Evolutionary conservation across 2,329 filamentous ascomycete species (phyloP).

Genomic region (Phialemonium atrogriseum): DNA sequence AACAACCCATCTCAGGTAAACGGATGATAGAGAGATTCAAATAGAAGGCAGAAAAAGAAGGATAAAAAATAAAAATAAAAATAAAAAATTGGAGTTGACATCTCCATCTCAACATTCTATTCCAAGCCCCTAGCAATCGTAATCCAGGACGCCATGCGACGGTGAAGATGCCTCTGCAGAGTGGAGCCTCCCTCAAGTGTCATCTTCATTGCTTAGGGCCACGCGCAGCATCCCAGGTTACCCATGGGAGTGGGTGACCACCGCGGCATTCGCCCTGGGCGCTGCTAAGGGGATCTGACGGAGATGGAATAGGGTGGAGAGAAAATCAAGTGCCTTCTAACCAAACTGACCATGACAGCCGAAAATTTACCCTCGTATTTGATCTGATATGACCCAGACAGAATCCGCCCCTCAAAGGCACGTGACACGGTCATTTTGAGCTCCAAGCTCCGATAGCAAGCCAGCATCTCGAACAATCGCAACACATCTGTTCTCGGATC

Average conservation of each 20-base stretch:
- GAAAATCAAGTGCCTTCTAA: constrained; percentile 47
- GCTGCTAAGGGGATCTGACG: constrained; percentile 47
- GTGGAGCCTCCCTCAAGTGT: constrained; percentile 65
- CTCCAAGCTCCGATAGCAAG: no score
- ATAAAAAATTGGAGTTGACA: constrained; percentile 33
- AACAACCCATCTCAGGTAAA: no score
- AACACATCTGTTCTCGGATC: no score
- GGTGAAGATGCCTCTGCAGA: constrained; percentile 65
- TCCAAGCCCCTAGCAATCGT: constrained; percentile 55
- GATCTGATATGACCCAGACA: no score
- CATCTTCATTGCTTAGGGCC: constrained; percentile 60
- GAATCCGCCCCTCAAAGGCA: no score
- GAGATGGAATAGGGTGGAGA: constrained; percentile 42
- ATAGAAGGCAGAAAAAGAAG: constrained; percentile 4
- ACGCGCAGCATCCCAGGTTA: constrained; percentile 55
- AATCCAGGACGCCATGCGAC: constrained; percentile 62
- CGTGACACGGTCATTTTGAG: no score
- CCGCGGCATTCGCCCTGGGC: constrained; percentile 63
- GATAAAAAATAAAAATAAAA: constrained; percentile 3
- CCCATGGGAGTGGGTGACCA: constrained; percentile 58
- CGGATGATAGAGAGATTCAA: no score
- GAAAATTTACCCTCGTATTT: no score
- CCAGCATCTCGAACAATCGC: no score
- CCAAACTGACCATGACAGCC: constrained; percentile 57
- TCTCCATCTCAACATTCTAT: constrained; percentile 46